Evolutionary conservation across 257 asterid genomes (phyloP), one percentile per base, ranked within the genome.

Genomic region (Coffea eugenioides): DNA sequence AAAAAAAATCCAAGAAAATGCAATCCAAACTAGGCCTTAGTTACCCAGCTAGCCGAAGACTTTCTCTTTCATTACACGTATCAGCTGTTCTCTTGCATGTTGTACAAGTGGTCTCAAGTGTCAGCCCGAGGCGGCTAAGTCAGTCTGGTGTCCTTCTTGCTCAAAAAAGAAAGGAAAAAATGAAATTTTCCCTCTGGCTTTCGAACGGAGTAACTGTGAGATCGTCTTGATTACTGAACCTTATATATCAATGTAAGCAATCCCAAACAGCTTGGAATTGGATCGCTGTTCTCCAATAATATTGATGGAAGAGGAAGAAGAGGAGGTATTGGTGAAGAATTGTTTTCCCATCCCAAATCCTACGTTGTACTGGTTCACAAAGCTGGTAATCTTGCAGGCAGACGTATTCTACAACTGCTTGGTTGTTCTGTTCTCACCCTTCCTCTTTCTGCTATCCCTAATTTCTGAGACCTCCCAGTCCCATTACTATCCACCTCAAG

Each of bases 331-430:
- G 43, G 5, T 34, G 46, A 66, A n/a, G 31, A 74, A n/a, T 69
- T 49, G 20, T n/a, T 56, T 77, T 20, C 69, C 83, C 31, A 70
- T 87, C 11, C 85, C 85, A 14, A 83, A 61, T 79, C 84, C 86
- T 43, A 79, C 86, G 45, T 4, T 77, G 16, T 86, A 39, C 43
- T 39, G 83, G 81, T 71, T 83, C 80, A 75, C 81, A n/a, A 90
- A 87, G 36, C 80, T 90, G 79, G 16, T 86, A 68, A 80, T 85
- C 0, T 80, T 84, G 1, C 88, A 86, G 69, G 82, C 87, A 11
- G 81, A 91, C 18, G 79, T 88, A 52, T 0, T 88, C 78, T 71
- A 83, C 80, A 81, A 54, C 79, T 83, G 80, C 31, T 54, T 88
- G 20, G 7, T 78, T 56, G 79, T 87, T 66, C 25, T 86, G 13